A percentile compares a stretch with the other conserved stretches of the same genome.
Conservation (phyloP, 176 grass and related monocot species). For the Olyra latifolia region DNA sequence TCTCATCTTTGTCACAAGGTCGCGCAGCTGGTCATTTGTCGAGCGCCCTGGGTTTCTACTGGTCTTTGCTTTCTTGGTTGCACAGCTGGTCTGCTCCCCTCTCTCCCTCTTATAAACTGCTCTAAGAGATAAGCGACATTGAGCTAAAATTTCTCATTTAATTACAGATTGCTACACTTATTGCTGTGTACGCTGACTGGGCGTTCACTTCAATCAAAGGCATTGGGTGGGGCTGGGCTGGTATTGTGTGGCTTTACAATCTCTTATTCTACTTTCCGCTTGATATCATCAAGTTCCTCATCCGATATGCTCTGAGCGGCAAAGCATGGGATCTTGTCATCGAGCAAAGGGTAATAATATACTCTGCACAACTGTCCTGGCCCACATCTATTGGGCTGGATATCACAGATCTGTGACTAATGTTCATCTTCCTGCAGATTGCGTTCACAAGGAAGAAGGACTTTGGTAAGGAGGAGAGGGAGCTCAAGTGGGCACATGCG, state of each 20-base stretch:
- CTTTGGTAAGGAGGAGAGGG: slow-evolving; percentile 73
- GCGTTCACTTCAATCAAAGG: slow-evolving; percentile 79
- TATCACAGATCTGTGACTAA: not conserved
- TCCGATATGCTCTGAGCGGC: slow-evolving; percentile 76
- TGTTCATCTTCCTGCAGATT: slow-evolving; percentile 38
- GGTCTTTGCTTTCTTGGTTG: slow-evolving; percentile 56
- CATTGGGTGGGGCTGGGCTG: slow-evolving; percentile 93
- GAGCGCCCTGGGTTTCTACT: slow-evolving; percentile 65
- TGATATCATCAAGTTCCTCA: slow-evolving; percentile 81
- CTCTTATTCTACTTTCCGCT: slow-evolving; percentile 78
- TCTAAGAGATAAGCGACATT: not conserved
- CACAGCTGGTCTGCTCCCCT: slow-evolving; percentile 50
- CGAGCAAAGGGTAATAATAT: slow-evolving; percentile 62
- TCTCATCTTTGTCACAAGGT: slow-evolving; percentile 70
- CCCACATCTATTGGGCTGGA: not conserved
- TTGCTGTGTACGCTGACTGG: slow-evolving; percentile 80
- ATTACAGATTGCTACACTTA: slow-evolving; percentile 75
- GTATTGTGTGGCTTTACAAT: slow-evolving; percentile 90
- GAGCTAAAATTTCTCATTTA: not conserved
- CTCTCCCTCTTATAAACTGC: not conserved
- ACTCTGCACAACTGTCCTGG: not conserved
- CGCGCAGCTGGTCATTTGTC: slow-evolving; percentile 67
- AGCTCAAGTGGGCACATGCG: slow-evolving; percentile 85
- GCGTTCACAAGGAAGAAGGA: slow-evolving; percentile 92
- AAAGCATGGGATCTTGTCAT: slow-evolving; percentile 93